Evolutionary conservation across 1,139 yeast species (phyloP).

Genomic region (Debaryomyces nepalensis): DNA sequence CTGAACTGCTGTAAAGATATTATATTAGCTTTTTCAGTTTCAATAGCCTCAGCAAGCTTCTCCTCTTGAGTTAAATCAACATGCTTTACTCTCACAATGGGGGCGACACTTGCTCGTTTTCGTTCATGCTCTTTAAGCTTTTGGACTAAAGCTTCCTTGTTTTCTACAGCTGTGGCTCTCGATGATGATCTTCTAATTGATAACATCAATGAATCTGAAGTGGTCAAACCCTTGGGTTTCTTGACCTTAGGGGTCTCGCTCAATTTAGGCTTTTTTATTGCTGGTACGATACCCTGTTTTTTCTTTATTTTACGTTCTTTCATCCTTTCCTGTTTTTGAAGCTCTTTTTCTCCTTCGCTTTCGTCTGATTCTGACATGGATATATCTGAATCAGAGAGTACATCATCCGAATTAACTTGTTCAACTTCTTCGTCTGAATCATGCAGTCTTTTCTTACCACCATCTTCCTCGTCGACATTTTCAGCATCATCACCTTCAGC

Average conservation of each 20-base stretch:
- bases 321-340: constrained; percentile 54
- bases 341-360: constrained; percentile 69
- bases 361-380: constrained; percentile 57
- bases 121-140: constrained; percentile 73
- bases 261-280: constrained; percentile 46
- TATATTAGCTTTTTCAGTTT: constrained; percentile 79
- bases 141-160: constrained; percentile 76
- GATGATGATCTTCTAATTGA: constrained; percentile 72
- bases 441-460: constrained; percentile 13
- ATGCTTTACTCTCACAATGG: constrained; percentile 47
- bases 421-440: constrained; percentile 22
- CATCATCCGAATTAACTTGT: constrained; percentile 43
- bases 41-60: constrained; percentile 78
- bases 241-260: constrained; percentile 14
- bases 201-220: constrained; percentile 54
- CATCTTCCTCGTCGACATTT: constrained; percentile 21
- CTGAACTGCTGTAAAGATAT: constrained; percentile 74
- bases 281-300: constrained; percentile 45
- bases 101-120: constrained; percentile 56
- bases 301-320: constrained; percentile 46
- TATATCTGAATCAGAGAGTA: constrained; percentile 59
- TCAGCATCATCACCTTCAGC: constrained; percentile 26
- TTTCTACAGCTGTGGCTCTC: constrained; percentile 77
- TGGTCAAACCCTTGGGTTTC: constrained; percentile 25
- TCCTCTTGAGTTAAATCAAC: constrained; percentile 83